Conservation (phyloP, 805 yeast species). For the Limtongia smithiae region DNA sequence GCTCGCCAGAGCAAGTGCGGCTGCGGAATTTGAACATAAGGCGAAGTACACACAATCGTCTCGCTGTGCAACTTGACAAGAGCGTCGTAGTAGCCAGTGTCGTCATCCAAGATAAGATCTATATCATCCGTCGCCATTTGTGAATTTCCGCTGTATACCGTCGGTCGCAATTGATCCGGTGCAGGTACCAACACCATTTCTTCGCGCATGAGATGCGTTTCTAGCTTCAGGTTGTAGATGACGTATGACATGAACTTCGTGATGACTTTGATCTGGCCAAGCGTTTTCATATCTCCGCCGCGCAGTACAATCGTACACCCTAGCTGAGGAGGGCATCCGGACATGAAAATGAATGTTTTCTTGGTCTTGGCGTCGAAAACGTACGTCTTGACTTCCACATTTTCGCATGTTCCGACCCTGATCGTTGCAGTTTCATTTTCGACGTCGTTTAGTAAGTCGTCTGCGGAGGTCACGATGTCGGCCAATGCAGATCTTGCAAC, state of each 20-base stretch:
- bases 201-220: slow-evolving; percentile 68
- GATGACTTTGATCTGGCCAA: slow-evolving; percentile 70
- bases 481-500: slow-evolving; percentile 76
- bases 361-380: slow-evolving; percentile 45
- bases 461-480: slow-evolving; percentile 81
- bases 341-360: slow-evolving; percentile 72
- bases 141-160: no score
- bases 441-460: slow-evolving; percentile 62
- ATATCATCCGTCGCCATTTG: no score
- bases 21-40: slow-evolving; percentile 68
- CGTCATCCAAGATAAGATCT: background rate
- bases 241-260: slow-evolving; percentile 77
- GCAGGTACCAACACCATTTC: slow-evolving; percentile 50
- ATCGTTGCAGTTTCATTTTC: slow-evolving; percentile 36
- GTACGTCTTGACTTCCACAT: slow-evolving; percentile 67
- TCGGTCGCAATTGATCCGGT: background rate
- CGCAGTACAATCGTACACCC: slow-evolving; percentile 88
- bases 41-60: slow-evolving; percentile 76
- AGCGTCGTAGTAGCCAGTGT: slow-evolving; percentile 33
- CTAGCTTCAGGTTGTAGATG: slow-evolving; percentile 74
- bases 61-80: slow-evolving; percentile 41
- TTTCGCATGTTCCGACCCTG: slow-evolving; percentile 69
- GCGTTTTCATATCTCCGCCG: slow-evolving; percentile 62
- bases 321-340: slow-evolving; percentile 66
- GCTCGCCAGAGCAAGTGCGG: slow-evolving; percentile 62